phyloP scores from a whole-genome alignment of 495 filamentous ascomycete genomes.

The Podospora anserina region DNA sequence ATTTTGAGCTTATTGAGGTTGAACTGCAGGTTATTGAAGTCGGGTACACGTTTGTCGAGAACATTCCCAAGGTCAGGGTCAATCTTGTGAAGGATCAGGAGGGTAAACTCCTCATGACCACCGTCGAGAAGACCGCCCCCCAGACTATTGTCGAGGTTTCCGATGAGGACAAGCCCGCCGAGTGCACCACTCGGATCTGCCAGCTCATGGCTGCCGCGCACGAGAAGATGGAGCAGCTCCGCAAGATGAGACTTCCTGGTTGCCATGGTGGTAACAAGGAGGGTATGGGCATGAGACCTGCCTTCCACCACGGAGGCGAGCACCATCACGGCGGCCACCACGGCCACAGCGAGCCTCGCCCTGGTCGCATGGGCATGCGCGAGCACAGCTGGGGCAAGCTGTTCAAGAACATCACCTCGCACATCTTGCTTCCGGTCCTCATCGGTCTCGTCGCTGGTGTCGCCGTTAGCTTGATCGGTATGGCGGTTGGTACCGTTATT shows the following conservation, averaged over 20 bases:
- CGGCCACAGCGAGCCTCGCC: conserved; percentile 8
- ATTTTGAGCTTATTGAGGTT: conserved; percentile 42
- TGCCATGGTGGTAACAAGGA: conserved; percentile 24
- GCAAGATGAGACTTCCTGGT: conserved; percentile 30
- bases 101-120: conserved; percentile 44
- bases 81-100: conserved; percentile 42
- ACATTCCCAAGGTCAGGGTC: conserved; percentile 46
- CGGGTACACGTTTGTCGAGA: conserved; percentile 42
- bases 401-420: conserved; percentile 45
- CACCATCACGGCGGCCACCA: conserved; percentile 26
- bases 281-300: conserved; percentile 10
- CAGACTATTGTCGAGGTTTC: conserved; percentile 19
- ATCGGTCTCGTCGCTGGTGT: conserved; percentile 54
- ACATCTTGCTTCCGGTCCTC: conserved; percentile 51
- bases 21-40: conserved; percentile 52
- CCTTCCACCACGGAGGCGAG: neutral
- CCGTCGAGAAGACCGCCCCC: conserved; percentile 29
- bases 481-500: conserved; percentile 48
- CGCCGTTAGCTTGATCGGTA: conserved; percentile 52
- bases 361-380: neutral
- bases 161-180: conserved; percentile 20
- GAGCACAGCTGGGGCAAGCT: conserved; percentile 42
- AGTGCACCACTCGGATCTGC: conserved; percentile 48
- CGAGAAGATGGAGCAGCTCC: conserved; percentile 42
- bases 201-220: conserved; percentile 43